phyloP scores from a whole-genome alignment of 2,329 filamentous ascomycete genomes.

The Tolypocladium tropicale region DNA sequence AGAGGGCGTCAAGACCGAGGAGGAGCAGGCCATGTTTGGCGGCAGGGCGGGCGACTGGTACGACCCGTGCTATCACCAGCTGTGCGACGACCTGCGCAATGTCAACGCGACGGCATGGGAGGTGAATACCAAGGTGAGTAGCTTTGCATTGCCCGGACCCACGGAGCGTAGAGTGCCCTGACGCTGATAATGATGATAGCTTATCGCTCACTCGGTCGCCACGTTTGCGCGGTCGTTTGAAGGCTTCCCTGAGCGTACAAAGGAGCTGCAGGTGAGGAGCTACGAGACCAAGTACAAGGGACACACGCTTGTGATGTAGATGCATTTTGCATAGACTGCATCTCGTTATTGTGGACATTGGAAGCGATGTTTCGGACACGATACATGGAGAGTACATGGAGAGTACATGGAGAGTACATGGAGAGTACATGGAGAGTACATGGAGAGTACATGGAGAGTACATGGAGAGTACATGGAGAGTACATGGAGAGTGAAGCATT shows the following conservation, averaged over 20 bases:
- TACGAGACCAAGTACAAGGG: slow-evolving; percentile 39
- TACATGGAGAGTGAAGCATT: too few species aligned
- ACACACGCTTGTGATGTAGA: slow-evolving; percentile 35
- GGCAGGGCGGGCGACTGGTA: slow-evolving; percentile 53
- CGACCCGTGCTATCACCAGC: slow-evolving; percentile 51
- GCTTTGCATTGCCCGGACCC: not conserved
- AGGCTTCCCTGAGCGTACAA: slow-evolving; percentile 48
- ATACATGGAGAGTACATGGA: too few species aligned
- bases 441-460: too few species aligned
- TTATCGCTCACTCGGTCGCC: slow-evolving; percentile 64
- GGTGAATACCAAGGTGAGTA: slow-evolving; percentile 45
- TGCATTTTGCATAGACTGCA: not conserved
- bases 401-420: too few species aligned
- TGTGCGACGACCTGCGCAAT: slow-evolving; percentile 49
- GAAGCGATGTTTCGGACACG: not conserved
- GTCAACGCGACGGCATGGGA: slow-evolving; percentile 51
- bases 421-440: too few species aligned
- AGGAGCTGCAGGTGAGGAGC: slow-evolving; percentile 14
- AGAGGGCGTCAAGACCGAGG: slow-evolving; percentile 62
- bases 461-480: too few species aligned
- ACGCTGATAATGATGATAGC: slow-evolving; percentile 20
- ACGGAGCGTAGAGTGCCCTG: slow-evolving; percentile 6
- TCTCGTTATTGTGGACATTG: not conserved
- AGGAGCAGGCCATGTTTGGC: slow-evolving; percentile 59
- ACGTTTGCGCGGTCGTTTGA: slow-evolving; percentile 57